Evolutionary conservation across 257 asterid species (phyloP).

Genomic region (Craterostigma plantagineum): DNA sequence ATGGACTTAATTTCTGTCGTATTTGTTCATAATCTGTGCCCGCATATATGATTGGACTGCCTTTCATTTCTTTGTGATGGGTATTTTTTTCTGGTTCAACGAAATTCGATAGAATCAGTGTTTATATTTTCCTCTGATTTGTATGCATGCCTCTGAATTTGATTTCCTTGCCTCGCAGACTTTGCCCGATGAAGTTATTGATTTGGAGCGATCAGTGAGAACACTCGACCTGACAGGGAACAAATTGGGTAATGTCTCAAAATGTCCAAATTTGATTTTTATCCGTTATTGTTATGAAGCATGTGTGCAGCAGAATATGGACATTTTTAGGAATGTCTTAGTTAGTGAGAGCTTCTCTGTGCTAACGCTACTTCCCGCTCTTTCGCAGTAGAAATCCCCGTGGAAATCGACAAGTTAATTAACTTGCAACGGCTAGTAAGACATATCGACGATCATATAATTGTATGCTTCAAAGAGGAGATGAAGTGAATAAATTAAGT

Average conservation of each 20-base stretch:
- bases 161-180: constrained; percentile 22
- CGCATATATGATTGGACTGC: constrained; percentile 2
- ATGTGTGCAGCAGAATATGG: no score
- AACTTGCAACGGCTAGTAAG: constrained; percentile 96
- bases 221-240: constrained; percentile 84
- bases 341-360: no score
- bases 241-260: constrained; percentile 38
- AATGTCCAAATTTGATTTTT: constrained; percentile 5
- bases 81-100: background rate
- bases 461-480: background rate
- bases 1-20: background rate
- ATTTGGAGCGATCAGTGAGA: constrained; percentile 68
- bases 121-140: constrained; percentile 1
- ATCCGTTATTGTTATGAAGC: constrained; percentile 1
- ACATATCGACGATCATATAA: constrained; percentile 2
- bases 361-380: constrained; percentile 5
- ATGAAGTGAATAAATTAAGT: no score
- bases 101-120: background rate
- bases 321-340: no score
- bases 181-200: constrained; percentile 78
- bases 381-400: constrained; percentile 62
- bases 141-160: background rate
- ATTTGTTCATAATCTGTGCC: background rate
- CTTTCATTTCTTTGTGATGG: background rate
- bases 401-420: constrained; percentile 58